phyloP scores from a whole-genome alignment of 2,329 filamentous ascomycete species.

The Botrytis squamosa region DNA sequence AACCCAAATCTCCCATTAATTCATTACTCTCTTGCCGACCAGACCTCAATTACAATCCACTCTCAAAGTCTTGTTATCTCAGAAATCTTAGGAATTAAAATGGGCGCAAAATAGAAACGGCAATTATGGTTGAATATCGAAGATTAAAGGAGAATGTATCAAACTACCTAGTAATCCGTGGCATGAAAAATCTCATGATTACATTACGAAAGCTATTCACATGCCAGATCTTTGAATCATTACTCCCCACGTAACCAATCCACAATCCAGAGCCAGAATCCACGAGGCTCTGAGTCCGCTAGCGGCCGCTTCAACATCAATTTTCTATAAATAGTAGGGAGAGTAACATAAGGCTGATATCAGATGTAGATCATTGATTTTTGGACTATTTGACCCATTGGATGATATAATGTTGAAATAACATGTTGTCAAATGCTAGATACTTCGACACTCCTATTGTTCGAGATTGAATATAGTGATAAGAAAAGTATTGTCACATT shows the following conservation, averaged over 20 bases:
- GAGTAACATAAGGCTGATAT: slow-evolving; percentile 6
- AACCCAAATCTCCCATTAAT: neutral
- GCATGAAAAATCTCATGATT: neutral
- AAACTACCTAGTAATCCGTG: neutral
- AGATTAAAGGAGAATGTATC: neutral
- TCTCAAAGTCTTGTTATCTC: neutral
- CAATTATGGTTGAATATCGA: neutral
- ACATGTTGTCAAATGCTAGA: neutral
- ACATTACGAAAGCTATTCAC: neutral
- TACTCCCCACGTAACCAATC: neutral
- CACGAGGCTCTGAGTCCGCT: neutral
- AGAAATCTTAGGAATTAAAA: neutral
- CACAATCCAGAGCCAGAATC: neutral
- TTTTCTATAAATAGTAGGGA: neutral
- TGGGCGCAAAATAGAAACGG: neutral
- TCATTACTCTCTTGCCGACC: neutral
- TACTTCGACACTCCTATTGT: neutral
- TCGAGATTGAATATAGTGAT: neutral
- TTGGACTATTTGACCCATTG: neutral
- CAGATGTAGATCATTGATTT: neutral
- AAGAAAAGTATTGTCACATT: neutral
- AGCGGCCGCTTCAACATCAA: neutral
- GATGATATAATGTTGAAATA: neutral
- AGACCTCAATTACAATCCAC: neutral
- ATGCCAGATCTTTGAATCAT: slow-evolving; percentile 5